These are phyloP conservation scores for Taxawa tesnikishii DNA, from an alignment of 2,329 filamentous ascomycete species.

Conservation along the genomic window DNA sequence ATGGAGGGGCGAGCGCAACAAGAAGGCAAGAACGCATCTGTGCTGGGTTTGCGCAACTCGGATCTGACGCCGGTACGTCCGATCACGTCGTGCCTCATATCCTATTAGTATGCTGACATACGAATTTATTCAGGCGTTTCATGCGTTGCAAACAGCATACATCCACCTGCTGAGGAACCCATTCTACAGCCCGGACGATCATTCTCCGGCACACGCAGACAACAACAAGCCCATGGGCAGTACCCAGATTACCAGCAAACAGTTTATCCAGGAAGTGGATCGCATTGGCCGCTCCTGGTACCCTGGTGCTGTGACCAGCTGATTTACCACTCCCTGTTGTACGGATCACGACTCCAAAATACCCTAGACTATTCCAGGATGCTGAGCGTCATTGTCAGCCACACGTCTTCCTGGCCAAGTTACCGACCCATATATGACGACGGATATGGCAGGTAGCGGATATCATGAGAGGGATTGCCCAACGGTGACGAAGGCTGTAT, in stretches of 20 bases:
- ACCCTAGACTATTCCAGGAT: no score
- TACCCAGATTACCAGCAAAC: constrained; percentile 65
- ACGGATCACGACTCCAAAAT: no score
- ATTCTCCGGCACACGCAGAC: constrained; percentile 46
- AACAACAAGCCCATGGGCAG: constrained; percentile 30
- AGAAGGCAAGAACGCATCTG: constrained; percentile 22
- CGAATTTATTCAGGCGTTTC: constrained; percentile 51
- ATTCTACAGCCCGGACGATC: constrained; percentile 84
- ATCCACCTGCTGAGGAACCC: constrained; percentile 82
- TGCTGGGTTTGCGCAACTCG: constrained; percentile 64
- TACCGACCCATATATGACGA: no score
- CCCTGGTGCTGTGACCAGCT: constrained; percentile 55
- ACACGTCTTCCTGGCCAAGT: no score
- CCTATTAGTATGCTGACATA: constrained; percentile 7
- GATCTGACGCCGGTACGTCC: constrained; percentile 71
- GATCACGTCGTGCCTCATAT: neutral
- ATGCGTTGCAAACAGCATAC: constrained; percentile 86
- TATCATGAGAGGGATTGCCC: no score
- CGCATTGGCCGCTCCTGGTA: constrained; percentile 77
- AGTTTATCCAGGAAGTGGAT: constrained; percentile 71
- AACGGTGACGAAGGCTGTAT: no score
- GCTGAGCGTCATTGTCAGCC: no score
- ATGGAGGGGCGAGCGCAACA: constrained; percentile 56
- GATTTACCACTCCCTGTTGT: no score
- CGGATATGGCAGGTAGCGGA: no score